A percentile compares a stretch with the other conserved stretches of the same genome.
Evolutionary conservation across 805 yeast species (phyloP).

Genomic region (Blastobotrys peoriensis): DNA sequence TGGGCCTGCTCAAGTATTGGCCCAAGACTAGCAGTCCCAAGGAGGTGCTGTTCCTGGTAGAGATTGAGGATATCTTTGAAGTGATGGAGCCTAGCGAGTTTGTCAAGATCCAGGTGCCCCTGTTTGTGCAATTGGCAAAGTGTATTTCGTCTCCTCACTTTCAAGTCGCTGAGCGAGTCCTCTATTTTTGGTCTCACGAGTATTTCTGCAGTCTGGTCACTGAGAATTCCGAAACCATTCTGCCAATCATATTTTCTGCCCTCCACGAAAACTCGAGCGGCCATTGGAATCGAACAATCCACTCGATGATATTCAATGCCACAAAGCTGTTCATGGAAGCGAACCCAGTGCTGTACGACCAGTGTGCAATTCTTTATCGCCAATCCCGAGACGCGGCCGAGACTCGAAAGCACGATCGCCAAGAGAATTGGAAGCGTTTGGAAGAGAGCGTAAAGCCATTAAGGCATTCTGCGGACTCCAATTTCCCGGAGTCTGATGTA

Average conservation of each 20-base stretch:
- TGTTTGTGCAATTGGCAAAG: slow-evolving; percentile 88
- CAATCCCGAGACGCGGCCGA: slow-evolving; percentile 71
- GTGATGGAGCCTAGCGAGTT: slow-evolving; percentile 93
- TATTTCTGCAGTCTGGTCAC: slow-evolving; percentile 84
- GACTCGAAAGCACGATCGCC: slow-evolving; percentile 48
- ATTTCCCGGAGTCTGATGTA: too few species aligned
- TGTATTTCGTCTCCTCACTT: slow-evolving; percentile 94
- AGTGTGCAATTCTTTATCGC: slow-evolving; percentile 82
- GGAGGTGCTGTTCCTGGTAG: slow-evolving; percentile 93
- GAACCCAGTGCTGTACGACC: slow-evolving; percentile 84
- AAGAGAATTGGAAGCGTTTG: slow-evolving; percentile 55
- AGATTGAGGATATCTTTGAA: slow-evolving; percentile 93
- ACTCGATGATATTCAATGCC: slow-evolving; percentile 84
- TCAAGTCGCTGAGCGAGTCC: slow-evolving; percentile 93
- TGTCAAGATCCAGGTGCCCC: slow-evolving; percentile 82
- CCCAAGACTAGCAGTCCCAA: slow-evolving; percentile 93
- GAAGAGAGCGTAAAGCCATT: slow-evolving; percentile 43
- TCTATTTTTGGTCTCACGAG: slow-evolving; percentile 92
- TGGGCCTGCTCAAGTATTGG: slow-evolving; percentile 92
- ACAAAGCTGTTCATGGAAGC: slow-evolving; percentile 88
- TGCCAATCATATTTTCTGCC: slow-evolving; percentile 88
- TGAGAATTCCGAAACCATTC: slow-evolving; percentile 79
- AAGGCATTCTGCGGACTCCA: too few species aligned
- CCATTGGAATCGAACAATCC: slow-evolving; percentile 93
- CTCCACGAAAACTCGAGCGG: slow-evolving; percentile 74